Percentiles rank a stretch among this genome's conserved stretches.
Evolutionary conservation across 495 filamentous ascomycete genomes (phyloP).

Genomic region (Chaetomium fimeti): DNA sequence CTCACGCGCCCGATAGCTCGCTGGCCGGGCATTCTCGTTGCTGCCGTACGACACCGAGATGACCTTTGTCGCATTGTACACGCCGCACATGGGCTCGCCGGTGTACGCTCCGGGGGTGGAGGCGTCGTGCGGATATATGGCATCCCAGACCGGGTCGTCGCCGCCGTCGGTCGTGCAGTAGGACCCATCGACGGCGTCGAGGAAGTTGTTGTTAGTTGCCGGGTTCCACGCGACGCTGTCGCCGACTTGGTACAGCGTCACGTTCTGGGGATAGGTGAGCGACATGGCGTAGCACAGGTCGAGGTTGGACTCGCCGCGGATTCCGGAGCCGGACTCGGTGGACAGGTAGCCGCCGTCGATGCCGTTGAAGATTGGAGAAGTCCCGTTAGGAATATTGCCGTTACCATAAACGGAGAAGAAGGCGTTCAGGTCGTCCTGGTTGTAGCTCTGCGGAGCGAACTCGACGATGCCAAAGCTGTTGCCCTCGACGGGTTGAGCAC

Average conservation of each 20-base stretch:
- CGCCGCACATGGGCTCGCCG: constrained; percentile 50
- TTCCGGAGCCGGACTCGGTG: constrained; percentile 29
- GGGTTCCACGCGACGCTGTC: constrained; percentile 52
- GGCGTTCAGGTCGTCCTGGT: constrained; percentile 32
- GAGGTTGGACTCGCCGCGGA: constrained; percentile 32
- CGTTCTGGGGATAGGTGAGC: constrained; percentile 56
- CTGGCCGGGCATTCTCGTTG: constrained; percentile 31
- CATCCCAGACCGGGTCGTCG: constrained; percentile 47
- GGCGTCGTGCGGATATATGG: constrained; percentile 49
- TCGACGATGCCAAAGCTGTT: constrained; percentile 41
- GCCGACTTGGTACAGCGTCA: constrained; percentile 57
- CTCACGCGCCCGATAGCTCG: constrained; percentile 31
- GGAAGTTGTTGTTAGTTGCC: constrained; percentile 51
- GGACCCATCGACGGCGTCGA: constrained; percentile 56
- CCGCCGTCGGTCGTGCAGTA: constrained; percentile 52
- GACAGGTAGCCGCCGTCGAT: constrained; percentile 27
- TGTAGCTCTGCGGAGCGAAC: constrained; percentile 40
- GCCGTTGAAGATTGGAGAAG: not conserved
- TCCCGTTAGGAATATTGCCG: not conserved
- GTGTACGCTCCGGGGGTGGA: constrained; percentile 21
- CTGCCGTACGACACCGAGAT: constrained; percentile 37
- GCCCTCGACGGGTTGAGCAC: constrained; percentile 22
- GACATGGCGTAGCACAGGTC: constrained; percentile 35
- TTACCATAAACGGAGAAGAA: constrained; percentile 1
- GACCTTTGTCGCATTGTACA: constrained; percentile 36